Evolutionary conservation across 2,329 filamentous ascomycete species (phyloP), one percentile per base, ranked within the genome.

Genomic region (Penicillium sp.): DNA sequence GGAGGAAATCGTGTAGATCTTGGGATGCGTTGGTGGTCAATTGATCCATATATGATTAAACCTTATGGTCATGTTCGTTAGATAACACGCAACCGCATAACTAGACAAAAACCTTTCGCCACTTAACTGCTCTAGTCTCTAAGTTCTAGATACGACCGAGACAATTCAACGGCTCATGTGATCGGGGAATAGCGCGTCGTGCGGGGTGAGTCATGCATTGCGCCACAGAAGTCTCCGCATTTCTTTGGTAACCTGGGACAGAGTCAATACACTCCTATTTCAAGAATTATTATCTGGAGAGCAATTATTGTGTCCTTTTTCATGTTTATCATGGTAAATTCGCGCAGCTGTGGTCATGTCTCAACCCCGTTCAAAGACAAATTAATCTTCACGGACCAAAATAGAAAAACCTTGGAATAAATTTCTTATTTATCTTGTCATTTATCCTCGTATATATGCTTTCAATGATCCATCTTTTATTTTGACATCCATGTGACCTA

Each of bases 151-250:
- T 45, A n/a, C 25, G 14, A 45, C 18, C n/a, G 18, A 45, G n/a
- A 37, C 4, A 20, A 15, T n/a, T 26, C 43, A 12, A 49, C 18
- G 14, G 49, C 27, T 51, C 49, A 51, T 51, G 49, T 51, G 49
- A 51, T 41, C 40, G 27, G 15, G 47, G n/a, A 49, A 22, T n/a
- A 9, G 47, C 33, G 33, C 33, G 22, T 31, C 11, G 45, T 47
- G 27, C 18, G 29, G 45, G 27, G 45, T 20, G 20, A 31, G 27
- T 47, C 45, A 47, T 33, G 45, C 15, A 29, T 23, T 29, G 27
- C 45, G 45, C 45, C 45, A 47, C 45, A 47, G 27, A 47, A 47
- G 18, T 12, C 25, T 20, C 18, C n/a, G 11, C 33, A 37, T 37
- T 37, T 18, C n/a, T 37, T n/a, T n/a, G n/a, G n/a, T n/a, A 37